These are phyloP conservation scores for Ophiocordyceps polyrhachis-furcata DNA, from an alignment of 2,329 filamentous ascomycete species.

Conservation along the genomic window DNA sequence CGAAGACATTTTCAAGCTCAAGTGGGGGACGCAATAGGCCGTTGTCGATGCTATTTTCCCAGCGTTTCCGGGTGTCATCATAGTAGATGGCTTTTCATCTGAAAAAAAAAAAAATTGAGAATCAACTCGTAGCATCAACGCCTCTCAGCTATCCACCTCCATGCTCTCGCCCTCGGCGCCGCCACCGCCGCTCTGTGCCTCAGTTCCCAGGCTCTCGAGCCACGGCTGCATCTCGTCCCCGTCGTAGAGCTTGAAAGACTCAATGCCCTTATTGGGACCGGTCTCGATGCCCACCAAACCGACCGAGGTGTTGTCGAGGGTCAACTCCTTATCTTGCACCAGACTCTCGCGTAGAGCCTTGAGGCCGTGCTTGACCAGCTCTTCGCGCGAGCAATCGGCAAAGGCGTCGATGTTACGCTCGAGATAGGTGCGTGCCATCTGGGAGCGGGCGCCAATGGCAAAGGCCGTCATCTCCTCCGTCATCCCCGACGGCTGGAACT, in stretches of 20 bases:
- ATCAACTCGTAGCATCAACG: neutral
- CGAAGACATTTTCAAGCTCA: slow-evolving; percentile 56
- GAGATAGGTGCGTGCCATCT: slow-evolving; percentile 95
- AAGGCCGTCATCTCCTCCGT: slow-evolving; percentile 95
- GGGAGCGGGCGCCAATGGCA: slow-evolving; percentile 84
- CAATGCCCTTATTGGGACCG: slow-evolving; percentile 36
- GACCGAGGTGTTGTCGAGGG: slow-evolving; percentile 88
- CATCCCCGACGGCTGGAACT: slow-evolving; percentile 92
- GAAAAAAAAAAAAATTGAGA: too few species aligned
- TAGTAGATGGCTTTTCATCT: neutral
- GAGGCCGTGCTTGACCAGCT: slow-evolving; percentile 79
- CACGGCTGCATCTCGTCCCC: slow-evolving; percentile 71
- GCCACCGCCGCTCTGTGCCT: slow-evolving; percentile 19
- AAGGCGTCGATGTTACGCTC: slow-evolving; percentile 84
- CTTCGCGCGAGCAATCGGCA: slow-evolving; percentile 55
- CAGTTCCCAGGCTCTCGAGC: slow-evolving; percentile 50
- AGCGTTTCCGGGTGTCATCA: neutral
- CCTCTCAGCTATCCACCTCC: slow-evolving; percentile 16
- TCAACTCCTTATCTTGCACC: slow-evolving; percentile 93
- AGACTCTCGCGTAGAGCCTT: slow-evolving; percentile 86
- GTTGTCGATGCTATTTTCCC: neutral
- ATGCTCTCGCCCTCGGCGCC: slow-evolving; percentile 15
- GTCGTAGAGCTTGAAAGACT: slow-evolving; percentile 82
- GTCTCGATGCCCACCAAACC: slow-evolving; percentile 54
- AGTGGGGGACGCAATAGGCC: slow-evolving; percentile 55